These are phyloP conservation scores for Cryptomeria japonica DNA, from an alignment of 75 land plant genomes.

Conservation along the genomic window DNA sequence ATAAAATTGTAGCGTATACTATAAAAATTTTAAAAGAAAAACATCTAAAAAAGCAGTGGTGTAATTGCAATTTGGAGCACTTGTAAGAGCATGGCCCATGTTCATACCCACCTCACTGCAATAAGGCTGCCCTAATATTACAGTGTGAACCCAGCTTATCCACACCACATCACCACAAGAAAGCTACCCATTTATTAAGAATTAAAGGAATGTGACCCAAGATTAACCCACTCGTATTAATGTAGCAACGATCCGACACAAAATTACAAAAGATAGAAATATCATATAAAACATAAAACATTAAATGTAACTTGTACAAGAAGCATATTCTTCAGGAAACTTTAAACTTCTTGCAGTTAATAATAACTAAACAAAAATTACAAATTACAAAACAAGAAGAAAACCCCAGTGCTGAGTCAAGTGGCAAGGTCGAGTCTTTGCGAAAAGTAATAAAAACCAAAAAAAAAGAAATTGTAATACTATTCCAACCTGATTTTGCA, in stretches of 20 bases:
- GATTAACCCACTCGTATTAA: not conserved
- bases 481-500: not conserved
- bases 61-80: not conserved
- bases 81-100: not conserved
- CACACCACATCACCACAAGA: not conserved
- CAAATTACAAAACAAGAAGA: not conserved
- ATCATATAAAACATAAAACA: no score
- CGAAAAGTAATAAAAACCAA: not conserved
- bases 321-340: no score
- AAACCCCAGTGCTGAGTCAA: not conserved
- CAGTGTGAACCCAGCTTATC: not conserved
- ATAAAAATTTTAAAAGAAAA: no score
- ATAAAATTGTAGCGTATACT: no score
- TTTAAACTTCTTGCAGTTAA: no score
- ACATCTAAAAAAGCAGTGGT: not conserved
- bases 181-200: not conserved
- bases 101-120: not conserved
- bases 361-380: no score
- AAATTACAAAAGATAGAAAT: no score
- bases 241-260: not conserved
- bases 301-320: no score
- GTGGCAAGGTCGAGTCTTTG: not conserved
- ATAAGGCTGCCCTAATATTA: not conserved
- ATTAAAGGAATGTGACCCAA: not conserved
- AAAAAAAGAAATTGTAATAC: no score